phyloP scores from a whole-genome alignment of 495 filamentous ascomycete species.

The Penicillium antarcticum region DNA sequence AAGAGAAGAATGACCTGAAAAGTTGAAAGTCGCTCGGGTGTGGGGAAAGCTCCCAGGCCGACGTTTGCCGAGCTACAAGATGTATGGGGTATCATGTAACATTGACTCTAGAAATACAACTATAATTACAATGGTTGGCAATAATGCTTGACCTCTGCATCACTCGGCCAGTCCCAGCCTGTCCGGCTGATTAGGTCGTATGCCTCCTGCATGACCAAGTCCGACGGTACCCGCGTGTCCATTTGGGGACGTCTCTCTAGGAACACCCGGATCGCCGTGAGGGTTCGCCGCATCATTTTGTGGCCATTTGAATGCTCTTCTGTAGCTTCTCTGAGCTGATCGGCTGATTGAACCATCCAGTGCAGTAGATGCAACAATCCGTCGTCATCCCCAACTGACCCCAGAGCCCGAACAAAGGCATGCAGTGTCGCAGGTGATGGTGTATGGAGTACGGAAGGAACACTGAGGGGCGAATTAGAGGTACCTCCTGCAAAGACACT shows the following conservation, averaged over 20 bases:
- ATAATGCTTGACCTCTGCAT: constrained; percentile 51
- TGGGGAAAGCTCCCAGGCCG: constrained; percentile 25
- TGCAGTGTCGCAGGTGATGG: constrained; percentile 49
- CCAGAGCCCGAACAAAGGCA: constrained; percentile 51
- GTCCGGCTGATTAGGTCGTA: constrained; percentile 45
- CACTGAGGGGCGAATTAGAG: constrained; percentile 11
- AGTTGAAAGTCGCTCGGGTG: constrained; percentile 13
- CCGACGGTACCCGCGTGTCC: constrained; percentile 17
- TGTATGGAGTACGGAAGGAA: constrained; percentile 37
- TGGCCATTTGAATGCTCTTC: constrained; percentile 42
- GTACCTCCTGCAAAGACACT: constrained; percentile 12
- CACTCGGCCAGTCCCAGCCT: constrained; percentile 54
- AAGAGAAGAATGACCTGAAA: background rate
- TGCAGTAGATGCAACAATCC: constrained; percentile 47
- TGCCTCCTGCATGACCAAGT: constrained; percentile 31
- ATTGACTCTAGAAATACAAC: constrained; percentile 24
- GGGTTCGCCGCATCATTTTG: constrained; percentile 41
- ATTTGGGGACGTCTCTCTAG: constrained; percentile 39
- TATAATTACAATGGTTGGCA: constrained; percentile 16
- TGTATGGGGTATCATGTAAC: constrained; percentile 16
- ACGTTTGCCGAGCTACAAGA: constrained; percentile 18
- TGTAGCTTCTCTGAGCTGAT: constrained; percentile 32
- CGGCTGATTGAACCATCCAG: constrained; percentile 49
- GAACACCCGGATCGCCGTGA: constrained; percentile 52
- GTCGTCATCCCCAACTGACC: constrained; percentile 45